A percentile compares a stretch with the other conserved stretches of the same genome.
phyloP scores from a whole-genome alignment of 106 monocot genomes.

The Acorus calamus region DNA sequence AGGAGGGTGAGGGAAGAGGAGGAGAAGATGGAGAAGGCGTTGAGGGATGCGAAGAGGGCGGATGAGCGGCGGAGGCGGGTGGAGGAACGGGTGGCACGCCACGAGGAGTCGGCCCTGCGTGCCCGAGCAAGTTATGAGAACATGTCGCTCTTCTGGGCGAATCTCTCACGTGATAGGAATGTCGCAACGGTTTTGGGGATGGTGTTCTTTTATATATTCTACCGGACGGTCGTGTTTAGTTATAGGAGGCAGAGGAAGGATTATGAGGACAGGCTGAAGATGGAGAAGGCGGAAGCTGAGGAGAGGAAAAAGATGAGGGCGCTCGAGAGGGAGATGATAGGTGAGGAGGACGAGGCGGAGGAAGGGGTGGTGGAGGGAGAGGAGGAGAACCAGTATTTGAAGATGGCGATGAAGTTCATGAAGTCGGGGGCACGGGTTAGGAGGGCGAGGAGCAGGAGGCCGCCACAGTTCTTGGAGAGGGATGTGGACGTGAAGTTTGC shows the following conservation, averaged over 20 bases:
- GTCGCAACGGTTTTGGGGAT: conserved; percentile 48
- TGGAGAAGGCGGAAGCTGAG: conserved; percentile 75
- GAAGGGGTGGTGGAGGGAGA: conserved; percentile 36
- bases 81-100: conserved; percentile 36
- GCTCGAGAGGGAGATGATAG: conserved; percentile 65
- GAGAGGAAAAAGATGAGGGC: conserved; percentile 71
- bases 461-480: conserved; percentile 73
- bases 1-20: conserved; percentile 36
- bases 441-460: conserved; percentile 37
- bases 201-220: conserved; percentile 58
- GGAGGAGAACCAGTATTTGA: conserved; percentile 63
- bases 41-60: conserved; percentile 42
- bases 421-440: conserved; percentile 72
- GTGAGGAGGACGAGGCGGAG: conserved; percentile 37
- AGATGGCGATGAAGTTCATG: conserved; percentile 79
- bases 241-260: conserved; percentile 81
- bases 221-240: conserved; percentile 60
- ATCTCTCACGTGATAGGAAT: conserved; percentile 48
- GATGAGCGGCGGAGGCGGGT: conserved; percentile 45
- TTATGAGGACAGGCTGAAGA: conserved; percentile 78
- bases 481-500: conserved; percentile 69
- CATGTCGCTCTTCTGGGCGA: conserved; percentile 56
- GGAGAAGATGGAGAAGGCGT: conserved; percentile 41
- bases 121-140: conserved; percentile 51
- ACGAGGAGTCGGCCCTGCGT: conserved; percentile 44